A percentile compares a stretch with the other conserved stretches of the same genome.
Evolutionary conservation across 257 asterid genomes (phyloP).

Genomic region (Solanum arcanum): DNA sequence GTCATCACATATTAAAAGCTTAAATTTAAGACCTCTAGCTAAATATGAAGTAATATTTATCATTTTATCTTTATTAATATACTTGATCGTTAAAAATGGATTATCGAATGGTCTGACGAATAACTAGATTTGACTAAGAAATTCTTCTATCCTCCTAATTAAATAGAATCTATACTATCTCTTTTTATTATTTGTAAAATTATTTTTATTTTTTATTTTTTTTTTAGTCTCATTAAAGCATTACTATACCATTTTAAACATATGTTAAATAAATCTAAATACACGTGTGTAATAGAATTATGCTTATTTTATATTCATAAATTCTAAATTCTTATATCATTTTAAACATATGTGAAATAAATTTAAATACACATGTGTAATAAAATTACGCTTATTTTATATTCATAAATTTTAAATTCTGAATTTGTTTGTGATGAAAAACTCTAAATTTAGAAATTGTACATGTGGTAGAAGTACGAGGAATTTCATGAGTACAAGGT

Average conservation of each 20-base stretch:
- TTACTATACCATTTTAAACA: neutral
- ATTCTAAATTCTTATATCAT: neutral
- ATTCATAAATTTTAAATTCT: neutral
- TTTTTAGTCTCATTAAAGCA: neutral
- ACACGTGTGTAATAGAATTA: accelerated
- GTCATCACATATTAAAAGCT: no score
- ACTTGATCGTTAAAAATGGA: neutral
- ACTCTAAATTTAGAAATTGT: neutral
- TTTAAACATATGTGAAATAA: neutral
- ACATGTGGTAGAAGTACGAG: neutral
- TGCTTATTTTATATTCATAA: accelerated
- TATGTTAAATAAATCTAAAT: neutral
- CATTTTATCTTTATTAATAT: no score
- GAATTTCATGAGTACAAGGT: neutral
- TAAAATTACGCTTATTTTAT: neutral
- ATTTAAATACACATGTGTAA: accelerated
- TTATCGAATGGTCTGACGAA: neutral
- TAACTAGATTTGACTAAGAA: neutral
- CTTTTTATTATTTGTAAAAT: neutral
- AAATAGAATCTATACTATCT: neutral
- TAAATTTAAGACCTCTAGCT: no score
- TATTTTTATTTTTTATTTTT: neutral
- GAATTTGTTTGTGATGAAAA: accelerated
- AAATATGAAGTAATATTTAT: no score
- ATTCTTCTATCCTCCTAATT: neutral